Evolutionary conservation across 352 stramenopile species (phyloP).

Genomic region (Aphanomyces astaci): DNA sequence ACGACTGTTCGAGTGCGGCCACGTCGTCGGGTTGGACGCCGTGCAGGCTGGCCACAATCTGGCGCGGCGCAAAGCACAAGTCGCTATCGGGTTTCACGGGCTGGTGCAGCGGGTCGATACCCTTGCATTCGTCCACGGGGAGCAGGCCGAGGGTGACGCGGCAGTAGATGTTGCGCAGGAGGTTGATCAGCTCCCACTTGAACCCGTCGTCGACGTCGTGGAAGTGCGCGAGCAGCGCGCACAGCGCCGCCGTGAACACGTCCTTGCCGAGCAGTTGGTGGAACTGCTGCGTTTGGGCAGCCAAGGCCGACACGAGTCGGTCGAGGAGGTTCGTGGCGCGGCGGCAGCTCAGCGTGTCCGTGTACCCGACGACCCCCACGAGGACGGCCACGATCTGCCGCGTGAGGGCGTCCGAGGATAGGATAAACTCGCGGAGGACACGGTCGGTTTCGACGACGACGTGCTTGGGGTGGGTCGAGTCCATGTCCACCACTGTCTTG

Average conservation of each 20-base stretch:
- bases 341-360: conserved; percentile 61
- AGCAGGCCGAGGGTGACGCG: conserved; percentile 48
- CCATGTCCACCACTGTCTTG: conserved; percentile 59
- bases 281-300: conserved; percentile 33
- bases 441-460: conserved; percentile 53
- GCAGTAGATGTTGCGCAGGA: conserved; percentile 78
- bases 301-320: conserved; percentile 54
- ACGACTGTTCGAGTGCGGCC: conserved; percentile 38
- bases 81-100: conserved; percentile 36
- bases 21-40: conserved; percentile 38
- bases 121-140: conserved; percentile 73
- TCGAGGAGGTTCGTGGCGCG: conserved; percentile 50
- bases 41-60: conserved; percentile 52
- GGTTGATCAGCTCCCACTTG: conserved; percentile 80
- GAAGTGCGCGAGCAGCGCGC: conserved; percentile 49
- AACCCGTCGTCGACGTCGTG: conserved; percentile 72
- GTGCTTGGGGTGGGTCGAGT: conserved; percentile 70
- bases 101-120: conserved; percentile 74
- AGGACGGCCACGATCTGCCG: conserved; percentile 45
- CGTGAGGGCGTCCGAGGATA: conserved; percentile 41
- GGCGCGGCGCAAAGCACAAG: conserved; percentile 40
- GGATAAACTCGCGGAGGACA: conserved; percentile 50
- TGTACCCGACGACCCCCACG: conserved; percentile 57
- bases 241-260: conserved; percentile 50
- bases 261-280: conserved; percentile 45